phyloP scores from a whole-genome alignment of 345 rosid species.

The Aegle marmelos region DNA sequence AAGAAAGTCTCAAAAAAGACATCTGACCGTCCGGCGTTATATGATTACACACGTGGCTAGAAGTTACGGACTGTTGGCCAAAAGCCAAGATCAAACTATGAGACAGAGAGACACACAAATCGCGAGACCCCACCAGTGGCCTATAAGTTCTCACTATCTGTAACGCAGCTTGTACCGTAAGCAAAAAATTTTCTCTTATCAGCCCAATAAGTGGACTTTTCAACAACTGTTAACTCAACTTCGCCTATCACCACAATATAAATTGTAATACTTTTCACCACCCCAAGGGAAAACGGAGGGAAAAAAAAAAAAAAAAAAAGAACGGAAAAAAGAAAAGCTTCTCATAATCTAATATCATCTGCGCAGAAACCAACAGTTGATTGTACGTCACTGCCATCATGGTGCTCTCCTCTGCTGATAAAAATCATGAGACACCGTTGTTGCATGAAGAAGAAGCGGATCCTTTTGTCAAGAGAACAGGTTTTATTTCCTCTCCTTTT shows the following conservation, averaged over 20 bases:
- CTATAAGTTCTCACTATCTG: background rate
- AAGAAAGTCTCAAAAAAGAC: background rate
- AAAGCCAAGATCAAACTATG: background rate
- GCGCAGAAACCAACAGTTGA: background rate
- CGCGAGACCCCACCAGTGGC: background rate
- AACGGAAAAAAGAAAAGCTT: no score
- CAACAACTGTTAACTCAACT: no score
- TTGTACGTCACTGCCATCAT: background rate
- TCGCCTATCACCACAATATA: background rate
- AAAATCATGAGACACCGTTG: background rate
- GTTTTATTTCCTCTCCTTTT: background rate
- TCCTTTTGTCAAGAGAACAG: slow-evolving; percentile 1
- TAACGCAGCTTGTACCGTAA: background rate
- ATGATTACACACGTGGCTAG: background rate
- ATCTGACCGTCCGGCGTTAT: no score
- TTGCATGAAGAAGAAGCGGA: background rate
- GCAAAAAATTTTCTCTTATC: background rate
- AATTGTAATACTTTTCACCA: background rate
- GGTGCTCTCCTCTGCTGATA: background rate
- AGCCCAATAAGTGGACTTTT: background rate
- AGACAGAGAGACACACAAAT: background rate
- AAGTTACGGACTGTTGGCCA: background rate
- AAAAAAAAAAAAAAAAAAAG: no score
- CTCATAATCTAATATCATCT: background rate
- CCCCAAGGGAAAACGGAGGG: no score